Base-by-base conservation (phyloP, 345 rosid species). In the Gossypium bickii region DNA sequence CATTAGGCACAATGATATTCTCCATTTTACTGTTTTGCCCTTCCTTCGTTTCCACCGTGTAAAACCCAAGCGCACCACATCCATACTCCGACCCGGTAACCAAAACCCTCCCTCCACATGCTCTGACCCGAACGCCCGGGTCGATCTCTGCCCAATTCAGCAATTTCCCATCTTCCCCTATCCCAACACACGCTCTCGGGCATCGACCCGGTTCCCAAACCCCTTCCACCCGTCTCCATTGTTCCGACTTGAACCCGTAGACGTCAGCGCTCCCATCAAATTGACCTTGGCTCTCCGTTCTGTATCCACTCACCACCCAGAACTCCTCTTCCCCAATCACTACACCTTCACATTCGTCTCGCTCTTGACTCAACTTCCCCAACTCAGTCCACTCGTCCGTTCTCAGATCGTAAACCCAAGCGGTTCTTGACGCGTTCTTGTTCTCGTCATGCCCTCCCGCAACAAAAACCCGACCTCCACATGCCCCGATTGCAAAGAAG, bases 391-490 rank as follows among this genome's bases (percentile, higher is more conserved):
- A 89, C 83, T 82, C 86, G 74, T 89, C 86, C 16, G 24, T 60
- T 57, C 74, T 71, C 79, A 86, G 76, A 60, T 87, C 90, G 53
- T 87, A 90, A 5, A 79, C 87, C 91, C 90, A 86, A 18, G 86
- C 88, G 1, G 85, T 73, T 15, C 62, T 84, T 82, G 86, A 47
- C n/a, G 93, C 89, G 78, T 85, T 90, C 81, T 90, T 90, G 82
- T 80, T 80, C 85, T 84, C 87, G 43, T 90, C 93, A 60, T 89
- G 96, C 12, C 93, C 93, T 1, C 96, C 91, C 0, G 96, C 91
- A 2, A 89, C 79, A 34, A 63, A 70, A 1, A 90, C 81, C 67
- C 75, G 77, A 18, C 80, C 87, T 8, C 67, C 76, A n/a, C 57
- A 27, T 17, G 74, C 82, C 2, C 90, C 91, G 11, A 74, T 72